phyloP scores from a whole-genome alignment of 345 rosid genomes.

The Cardamine chenopodiifolia region DNA sequence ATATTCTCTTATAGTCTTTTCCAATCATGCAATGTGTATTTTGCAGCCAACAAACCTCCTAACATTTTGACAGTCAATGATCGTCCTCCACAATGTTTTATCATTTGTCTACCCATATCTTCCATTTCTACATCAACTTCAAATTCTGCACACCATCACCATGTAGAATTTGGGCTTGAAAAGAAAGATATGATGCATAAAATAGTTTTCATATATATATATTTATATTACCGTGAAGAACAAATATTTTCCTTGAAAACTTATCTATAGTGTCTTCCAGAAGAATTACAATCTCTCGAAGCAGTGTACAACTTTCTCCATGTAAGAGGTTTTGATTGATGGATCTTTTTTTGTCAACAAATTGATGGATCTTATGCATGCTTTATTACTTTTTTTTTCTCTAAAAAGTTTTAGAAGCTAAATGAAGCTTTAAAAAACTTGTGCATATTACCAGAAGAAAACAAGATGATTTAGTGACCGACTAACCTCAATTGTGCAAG shows the following conservation, averaged over 20 bases:
- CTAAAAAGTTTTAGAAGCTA: too few relatives aligned
- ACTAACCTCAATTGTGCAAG: too few relatives aligned
- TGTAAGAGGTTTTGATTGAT: too few relatives aligned
- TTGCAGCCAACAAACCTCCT: not conserved
- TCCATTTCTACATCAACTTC: not conserved
- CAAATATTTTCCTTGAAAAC: too few relatives aligned
- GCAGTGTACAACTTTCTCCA: slow-evolving; percentile 48
- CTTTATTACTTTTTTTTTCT: too few relatives aligned
- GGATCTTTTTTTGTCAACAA: too few relatives aligned
- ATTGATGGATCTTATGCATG: too few relatives aligned
- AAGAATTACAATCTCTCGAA: slow-evolving; percentile 43
- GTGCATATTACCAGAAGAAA: too few relatives aligned
- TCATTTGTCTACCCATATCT: slow-evolving; percentile 19
- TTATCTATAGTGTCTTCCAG: slow-evolving; percentile 1
- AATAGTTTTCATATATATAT: too few relatives aligned
- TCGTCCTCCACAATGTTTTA: slow-evolving; percentile 11
- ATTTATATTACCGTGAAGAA: not conserved
- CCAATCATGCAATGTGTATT: not conserved
- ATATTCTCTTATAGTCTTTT: slow-evolving; percentile 3
- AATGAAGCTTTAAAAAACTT: too few relatives aligned
- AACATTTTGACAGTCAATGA: slow-evolving; percentile 1
- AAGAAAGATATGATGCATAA: not conserved
- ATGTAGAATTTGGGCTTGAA: too few relatives aligned
- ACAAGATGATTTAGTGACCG: too few relatives aligned
- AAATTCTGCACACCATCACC: not conserved